Conservation (phyloP, 2,329 filamentous ascomycete species). For the Aureobasidium sp. region DNA sequence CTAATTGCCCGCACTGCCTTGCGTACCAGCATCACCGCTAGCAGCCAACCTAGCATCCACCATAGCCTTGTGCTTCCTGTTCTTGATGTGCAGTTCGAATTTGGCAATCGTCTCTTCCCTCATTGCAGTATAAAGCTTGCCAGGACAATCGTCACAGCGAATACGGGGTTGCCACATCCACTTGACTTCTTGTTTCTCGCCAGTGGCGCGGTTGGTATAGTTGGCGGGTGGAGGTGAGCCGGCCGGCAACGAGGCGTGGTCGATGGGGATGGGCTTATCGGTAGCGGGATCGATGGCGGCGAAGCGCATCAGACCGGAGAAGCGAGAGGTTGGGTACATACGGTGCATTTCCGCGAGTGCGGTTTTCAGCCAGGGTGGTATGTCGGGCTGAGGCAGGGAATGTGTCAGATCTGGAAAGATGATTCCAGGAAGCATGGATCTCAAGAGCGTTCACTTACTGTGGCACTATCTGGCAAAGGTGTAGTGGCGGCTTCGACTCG, state of each 20-base stretch:
- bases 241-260: constrained; percentile 28
- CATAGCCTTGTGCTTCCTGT: constrained; percentile 54
- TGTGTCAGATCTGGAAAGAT: not conserved
- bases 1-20: not conserved
- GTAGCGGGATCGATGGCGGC: constrained; percentile 68
- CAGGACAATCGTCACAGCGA: constrained; percentile 83
- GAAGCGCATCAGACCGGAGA: constrained; percentile 88
- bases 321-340: constrained; percentile 68
- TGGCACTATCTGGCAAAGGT: constrained; percentile 48
- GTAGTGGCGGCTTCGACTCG: constrained; percentile 59
- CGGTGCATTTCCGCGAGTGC: constrained; percentile 65
- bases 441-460: constrained; percentile 46
- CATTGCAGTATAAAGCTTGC: constrained; percentile 87
- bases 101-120: constrained; percentile 78
- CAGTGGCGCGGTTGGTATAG: constrained; percentile 38
- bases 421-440: too few relatives aligned
- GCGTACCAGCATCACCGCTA: not conserved
- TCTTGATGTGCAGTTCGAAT: constrained; percentile 88
- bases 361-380: constrained; percentile 71
- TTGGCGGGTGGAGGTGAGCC: constrained; percentile 44
- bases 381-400: constrained; percentile 55
- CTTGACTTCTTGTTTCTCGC: constrained; percentile 47
- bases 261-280: constrained; percentile 51
- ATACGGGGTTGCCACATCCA: constrained; percentile 85
- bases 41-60: constrained; percentile 14